Evolutionary conservation across 2,329 filamentous ascomycete species (phyloP).

Genomic region (Claviceps humidiphila): DNA sequence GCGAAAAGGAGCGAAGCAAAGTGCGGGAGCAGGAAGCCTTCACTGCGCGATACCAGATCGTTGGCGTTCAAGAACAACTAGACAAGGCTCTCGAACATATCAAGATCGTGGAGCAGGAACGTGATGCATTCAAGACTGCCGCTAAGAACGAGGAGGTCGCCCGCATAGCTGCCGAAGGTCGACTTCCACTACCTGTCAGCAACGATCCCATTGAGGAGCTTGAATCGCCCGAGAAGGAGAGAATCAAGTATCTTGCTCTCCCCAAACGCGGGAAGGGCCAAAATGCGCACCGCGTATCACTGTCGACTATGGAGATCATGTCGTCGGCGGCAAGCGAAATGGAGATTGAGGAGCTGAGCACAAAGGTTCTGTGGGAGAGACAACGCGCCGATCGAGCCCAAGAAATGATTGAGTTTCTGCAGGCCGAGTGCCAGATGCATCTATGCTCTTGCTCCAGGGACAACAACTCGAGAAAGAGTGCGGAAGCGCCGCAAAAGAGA

Average conservation of each 20-base stretch:
- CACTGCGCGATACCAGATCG: conserved; percentile 50
- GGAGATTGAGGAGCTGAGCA: conserved; percentile 44
- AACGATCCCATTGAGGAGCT: conserved; percentile 48
- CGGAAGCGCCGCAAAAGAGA: conserved; percentile 10
- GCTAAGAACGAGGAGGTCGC: conserved; percentile 62
- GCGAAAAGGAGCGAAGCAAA: conserved; percentile 48
- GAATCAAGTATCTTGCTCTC: conserved; percentile 10
- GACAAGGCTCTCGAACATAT: conserved; percentile 49
- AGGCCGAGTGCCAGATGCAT: conserved; percentile 58
- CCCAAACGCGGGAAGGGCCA: conserved; percentile 16
- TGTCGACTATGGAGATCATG: conserved; percentile 35
- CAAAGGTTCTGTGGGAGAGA: conserved; percentile 43
- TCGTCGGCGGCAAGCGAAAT: conserved; percentile 42
- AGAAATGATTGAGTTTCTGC: conserved; percentile 63
- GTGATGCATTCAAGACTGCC: conserved; percentile 58
- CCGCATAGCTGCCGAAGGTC: conserved; percentile 58
- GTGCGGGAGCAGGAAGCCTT: conserved; percentile 58
- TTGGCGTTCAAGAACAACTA: conserved; percentile 53
- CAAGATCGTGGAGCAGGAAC: conserved; percentile 57
- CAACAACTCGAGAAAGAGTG: conserved; percentile 8
- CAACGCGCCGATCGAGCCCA: conserved; percentile 54
- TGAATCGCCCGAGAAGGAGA: conserved; percentile 42
- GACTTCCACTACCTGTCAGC: conserved; percentile 46
- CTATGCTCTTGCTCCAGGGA: conserved; percentile 47
- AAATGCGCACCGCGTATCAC: conserved; percentile 31